phyloP scores from a whole-genome alignment of 202 grass and related monocot genomes.

The Saccharum hybrid region DNA sequence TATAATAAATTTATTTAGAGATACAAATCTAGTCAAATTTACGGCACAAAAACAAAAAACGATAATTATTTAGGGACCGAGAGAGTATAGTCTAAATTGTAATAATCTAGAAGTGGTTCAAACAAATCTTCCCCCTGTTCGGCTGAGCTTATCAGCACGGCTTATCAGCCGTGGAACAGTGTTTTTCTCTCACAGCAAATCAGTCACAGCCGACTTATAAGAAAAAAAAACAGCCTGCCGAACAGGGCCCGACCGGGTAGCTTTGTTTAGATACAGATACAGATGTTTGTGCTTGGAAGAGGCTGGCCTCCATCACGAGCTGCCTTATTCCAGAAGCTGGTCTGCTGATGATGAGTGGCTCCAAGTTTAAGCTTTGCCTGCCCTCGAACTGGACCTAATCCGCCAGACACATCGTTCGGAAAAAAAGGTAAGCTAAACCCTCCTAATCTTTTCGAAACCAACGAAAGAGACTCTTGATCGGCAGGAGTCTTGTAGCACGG shows the following conservation, averaged over 20 bases:
- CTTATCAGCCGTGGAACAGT: too few species aligned
- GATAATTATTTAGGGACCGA: too few species aligned
- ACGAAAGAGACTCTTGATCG: background rate
- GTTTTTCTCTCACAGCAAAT: too few species aligned
- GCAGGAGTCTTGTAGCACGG: too few species aligned
- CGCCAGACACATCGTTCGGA: background rate
- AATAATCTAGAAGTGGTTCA: background rate
- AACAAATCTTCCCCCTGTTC: too few species aligned
- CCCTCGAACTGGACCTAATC: background rate
- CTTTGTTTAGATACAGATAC: background rate
- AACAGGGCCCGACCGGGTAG: background rate
- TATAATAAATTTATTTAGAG: too few species aligned
- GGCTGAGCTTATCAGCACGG: too few species aligned
- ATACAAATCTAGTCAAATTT: too few species aligned
- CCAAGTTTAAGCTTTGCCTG: background rate
- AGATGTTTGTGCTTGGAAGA: background rate
- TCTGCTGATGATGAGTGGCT: background rate
- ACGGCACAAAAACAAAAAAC: too few species aligned
- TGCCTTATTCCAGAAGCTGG: slow-evolving; percentile 33
- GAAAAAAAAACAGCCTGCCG: too few species aligned
- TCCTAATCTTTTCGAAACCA: background rate
- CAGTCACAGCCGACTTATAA: too few species aligned
- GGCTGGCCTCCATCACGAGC: background rate
- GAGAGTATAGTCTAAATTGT: background rate
- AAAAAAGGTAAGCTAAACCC: background rate